phyloP scores from a whole-genome alignment of 805 yeast species.

The Blastobotrys chiropterorum region DNA sequence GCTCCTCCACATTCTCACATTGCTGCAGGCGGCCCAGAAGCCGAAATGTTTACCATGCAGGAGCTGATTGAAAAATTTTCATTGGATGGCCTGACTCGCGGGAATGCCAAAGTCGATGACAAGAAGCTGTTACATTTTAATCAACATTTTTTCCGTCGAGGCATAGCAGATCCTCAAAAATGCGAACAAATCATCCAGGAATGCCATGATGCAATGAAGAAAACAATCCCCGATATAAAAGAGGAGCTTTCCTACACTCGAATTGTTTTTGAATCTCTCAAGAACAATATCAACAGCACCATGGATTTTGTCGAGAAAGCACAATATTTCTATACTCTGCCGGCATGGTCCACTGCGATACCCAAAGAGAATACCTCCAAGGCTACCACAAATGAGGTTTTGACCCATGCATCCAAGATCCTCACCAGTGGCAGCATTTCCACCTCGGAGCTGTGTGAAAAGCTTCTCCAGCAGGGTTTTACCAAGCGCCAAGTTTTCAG shows the following conservation, averaged over 20 bases:
- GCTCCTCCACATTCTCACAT: conserved; percentile 55
- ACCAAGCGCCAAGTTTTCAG: conserved; percentile 39
- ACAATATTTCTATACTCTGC: conserved; percentile 31
- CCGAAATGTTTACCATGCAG: conserved; percentile 28
- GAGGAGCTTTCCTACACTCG: conserved; percentile 29
- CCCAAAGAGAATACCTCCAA: neutral
- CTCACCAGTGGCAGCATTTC: neutral
- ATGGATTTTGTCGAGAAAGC: conserved; percentile 46
- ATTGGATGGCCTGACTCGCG: conserved; percentile 73
- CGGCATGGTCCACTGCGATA: conserved; percentile 6
- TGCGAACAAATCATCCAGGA: conserved; percentile 33
- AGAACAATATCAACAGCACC: conserved; percentile 46
- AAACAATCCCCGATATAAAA: conserved; percentile 9
- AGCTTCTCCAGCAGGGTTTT: conserved; percentile 3
- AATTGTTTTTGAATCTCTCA: conserved; percentile 37
- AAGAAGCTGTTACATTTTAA: conserved; percentile 72
- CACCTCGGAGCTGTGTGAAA: neutral
- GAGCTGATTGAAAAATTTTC: conserved; percentile 54
- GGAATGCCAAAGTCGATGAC: conserved; percentile 87
- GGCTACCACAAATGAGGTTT: neutral
- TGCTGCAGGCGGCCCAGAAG: conserved; percentile 22
- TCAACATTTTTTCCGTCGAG: conserved; percentile 52
- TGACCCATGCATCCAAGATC: neutral
- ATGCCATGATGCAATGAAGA: conserved; percentile 7
- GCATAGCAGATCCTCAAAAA: conserved; percentile 35